Percentiles rank a stretch among this genome's conserved stretches.
phyloP scores from a whole-genome alignment of 371 early-diverging fungal species.

The Zychaea mexicana region DNA sequence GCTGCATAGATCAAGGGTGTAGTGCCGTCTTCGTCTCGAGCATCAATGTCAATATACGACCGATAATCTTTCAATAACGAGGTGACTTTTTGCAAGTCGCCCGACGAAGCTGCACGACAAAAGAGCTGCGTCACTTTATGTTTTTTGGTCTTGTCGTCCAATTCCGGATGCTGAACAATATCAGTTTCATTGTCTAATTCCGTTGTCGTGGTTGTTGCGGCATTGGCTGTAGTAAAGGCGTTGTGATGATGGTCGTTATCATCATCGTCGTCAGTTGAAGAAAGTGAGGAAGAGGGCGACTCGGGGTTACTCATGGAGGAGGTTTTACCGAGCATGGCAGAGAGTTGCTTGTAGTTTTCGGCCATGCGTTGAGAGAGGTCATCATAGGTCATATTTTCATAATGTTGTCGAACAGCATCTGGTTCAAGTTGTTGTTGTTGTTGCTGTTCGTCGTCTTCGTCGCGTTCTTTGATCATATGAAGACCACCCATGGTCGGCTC shows the following conservation, averaged over 20 bases:
- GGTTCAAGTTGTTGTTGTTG: not conserved
- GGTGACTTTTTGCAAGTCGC: constrained; percentile 90
- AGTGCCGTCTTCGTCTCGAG: constrained; percentile 82
- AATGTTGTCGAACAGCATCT: constrained; percentile 27
- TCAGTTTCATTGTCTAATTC: constrained; percentile 7
- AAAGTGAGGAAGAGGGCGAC: constrained; percentile 11
- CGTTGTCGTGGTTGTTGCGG: not conserved
- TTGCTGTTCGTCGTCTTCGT: constrained; percentile 19
- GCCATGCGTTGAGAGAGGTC: constrained; percentile 47
- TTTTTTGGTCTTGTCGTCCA: constrained; percentile 47
- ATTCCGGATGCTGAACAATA: constrained; percentile 11
- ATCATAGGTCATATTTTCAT: constrained; percentile 50
- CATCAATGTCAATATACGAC: constrained; percentile 74
- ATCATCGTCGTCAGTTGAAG: constrained; percentile 9
- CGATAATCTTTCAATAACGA: constrained; percentile 54
- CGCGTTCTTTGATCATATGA: constrained; percentile 26
- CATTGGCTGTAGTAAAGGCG: too few species aligned
- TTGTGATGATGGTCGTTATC: not conserved
- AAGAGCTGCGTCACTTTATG: constrained; percentile 55
- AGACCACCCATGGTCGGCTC: constrained; percentile 15
- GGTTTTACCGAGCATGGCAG: constrained; percentile 33
- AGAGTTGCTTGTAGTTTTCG: constrained; percentile 43
- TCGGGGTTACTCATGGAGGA: constrained; percentile 9
- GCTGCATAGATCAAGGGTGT: constrained; percentile 88
- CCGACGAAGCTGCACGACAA: constrained; percentile 74